Evolutionary conservation across 176 grass and related monocot genomes (phyloP).

Genomic region (Hsuehochloa calcarea): DNA sequence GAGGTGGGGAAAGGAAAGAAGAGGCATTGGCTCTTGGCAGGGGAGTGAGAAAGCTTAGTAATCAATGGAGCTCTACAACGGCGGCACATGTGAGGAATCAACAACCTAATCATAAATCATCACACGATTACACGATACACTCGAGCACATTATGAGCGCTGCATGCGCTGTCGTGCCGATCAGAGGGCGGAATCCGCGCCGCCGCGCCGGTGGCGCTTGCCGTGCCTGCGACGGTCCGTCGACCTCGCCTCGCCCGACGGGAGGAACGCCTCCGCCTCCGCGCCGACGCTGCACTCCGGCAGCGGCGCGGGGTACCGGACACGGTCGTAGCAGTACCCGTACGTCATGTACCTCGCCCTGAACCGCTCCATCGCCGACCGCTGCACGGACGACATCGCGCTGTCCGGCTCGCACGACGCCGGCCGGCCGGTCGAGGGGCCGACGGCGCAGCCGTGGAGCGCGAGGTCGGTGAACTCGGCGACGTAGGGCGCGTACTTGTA

Average conservation of each 20-base stretch:
- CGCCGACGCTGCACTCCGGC: conserved; percentile 59
- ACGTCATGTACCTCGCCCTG: conserved; percentile 68
- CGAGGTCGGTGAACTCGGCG: conserved; percentile 91
- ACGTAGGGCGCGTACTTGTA: conserved; percentile 91
- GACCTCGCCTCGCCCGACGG: conserved; percentile 52
- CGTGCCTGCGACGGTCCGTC: conserved; percentile 33
- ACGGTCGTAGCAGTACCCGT: conserved; percentile 85
- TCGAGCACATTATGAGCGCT: not conserved
- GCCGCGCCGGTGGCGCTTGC: conserved; percentile 48
- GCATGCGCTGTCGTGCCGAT: not conserved
- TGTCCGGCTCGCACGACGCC: not conserved
- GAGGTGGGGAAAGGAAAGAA: too few relatives aligned
- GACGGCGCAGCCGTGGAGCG: conserved; percentile 45
- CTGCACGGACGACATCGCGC: conserved; percentile 20
- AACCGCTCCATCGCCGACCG: conserved; percentile 62
- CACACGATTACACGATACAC: not conserved
- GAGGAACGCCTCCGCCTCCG: conserved; percentile 56
- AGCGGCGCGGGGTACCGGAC: conserved; percentile 55
- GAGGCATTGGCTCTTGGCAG: too few relatives aligned
- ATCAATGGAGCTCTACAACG: conserved; percentile 8
- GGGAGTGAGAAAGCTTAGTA: too few relatives aligned
- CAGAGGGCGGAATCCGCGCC: conserved; percentile 20
- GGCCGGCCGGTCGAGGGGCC: not conserved
- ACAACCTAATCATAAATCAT: not conserved
- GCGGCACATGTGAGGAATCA: not conserved